Evolutionary conservation across 805 yeast species (phyloP).

Genomic region (Zygosaccharomyces bailii): DNA sequence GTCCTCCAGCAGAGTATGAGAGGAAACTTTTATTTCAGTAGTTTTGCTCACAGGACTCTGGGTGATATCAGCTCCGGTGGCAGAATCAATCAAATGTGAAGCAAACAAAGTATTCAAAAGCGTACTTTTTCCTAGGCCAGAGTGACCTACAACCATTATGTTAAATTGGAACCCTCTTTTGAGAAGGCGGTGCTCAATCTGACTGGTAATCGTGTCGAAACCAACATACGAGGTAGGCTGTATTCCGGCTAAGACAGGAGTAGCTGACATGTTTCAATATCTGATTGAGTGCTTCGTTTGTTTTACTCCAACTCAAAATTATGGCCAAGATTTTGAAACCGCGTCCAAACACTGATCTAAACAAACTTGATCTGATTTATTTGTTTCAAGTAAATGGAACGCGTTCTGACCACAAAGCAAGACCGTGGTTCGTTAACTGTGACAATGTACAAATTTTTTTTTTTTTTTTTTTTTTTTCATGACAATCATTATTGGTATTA

Average conservation of each 20-base stretch:
- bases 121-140: constrained; percentile 94
- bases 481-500: no score
- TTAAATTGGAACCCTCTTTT: constrained; percentile 94
- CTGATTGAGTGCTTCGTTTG: no score
- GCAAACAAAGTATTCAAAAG: constrained; percentile 87
- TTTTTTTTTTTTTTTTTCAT: no score
- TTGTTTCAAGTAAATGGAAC: constrained; percentile 8
- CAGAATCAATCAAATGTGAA: constrained; percentile 66
- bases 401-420: constrained; percentile 11
- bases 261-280: constrained; percentile 8
- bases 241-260: constrained; percentile 11
- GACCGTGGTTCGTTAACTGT: constrained; percentile 3
- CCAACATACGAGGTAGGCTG: constrained; percentile 84
- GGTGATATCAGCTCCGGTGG: constrained; percentile 62
- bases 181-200: constrained; percentile 86
- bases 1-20: constrained; percentile 76
- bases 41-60: constrained; percentile 80
- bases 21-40: constrained; percentile 70
- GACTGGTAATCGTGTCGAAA: constrained; percentile 92
- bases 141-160: constrained; percentile 87
- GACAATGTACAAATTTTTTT: constrained; percentile 4
- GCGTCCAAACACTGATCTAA: constrained; percentile 1
- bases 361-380: constrained; percentile 1
- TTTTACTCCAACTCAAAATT: background rate
- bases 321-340: no score